Base-by-base conservation (phyloP, 345 rosid species). In the Syzygium jambos region DNA sequence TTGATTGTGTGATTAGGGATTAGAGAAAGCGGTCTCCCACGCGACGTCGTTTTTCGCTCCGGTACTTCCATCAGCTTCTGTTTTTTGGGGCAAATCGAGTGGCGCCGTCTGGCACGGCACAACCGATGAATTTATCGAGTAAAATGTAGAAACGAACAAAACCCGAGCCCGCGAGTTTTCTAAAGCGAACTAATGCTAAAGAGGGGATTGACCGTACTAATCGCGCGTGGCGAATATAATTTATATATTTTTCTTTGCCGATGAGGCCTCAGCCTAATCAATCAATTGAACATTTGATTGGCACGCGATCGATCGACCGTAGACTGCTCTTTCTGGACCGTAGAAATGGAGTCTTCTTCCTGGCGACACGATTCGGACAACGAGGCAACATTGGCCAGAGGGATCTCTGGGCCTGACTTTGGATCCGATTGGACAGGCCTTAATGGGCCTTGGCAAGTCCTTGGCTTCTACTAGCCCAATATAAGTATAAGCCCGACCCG, bases 231-330 rank as follows among this genome's bases (percentile, higher is more conserved):
- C 10, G 3, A 21, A 55, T 21, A 54, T 16, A 7, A 16, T 16
- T 54, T 6, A 43, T 43, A 19, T 54, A 54, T 19, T 17, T 54
- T 54, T 54, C 23, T 19, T 54, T 54, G 6, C 9, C 23, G 2
- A 19, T 54, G 19, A 23, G 43, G 46, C 22, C 22, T 54, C 21
- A 5, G 8, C 21, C 21, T 53, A 6, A 14, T 52, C 16, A 12
- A 52, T 52, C 46, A 6, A 43, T 43, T 43, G 46, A 43, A 43
- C 46, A 43, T 5, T 30, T 16, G 78, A 68, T 68, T 30, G 34
- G 0, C 23, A 11, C 7, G 2, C 0, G 27, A 73, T 1, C 1
- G 6, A 2, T 21, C 27, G 22, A 19, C 15, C 6, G 21, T 5
- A 21, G 22, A 21, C 82, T 1, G 7, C 82, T 19, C 15, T 38